phyloP scores from a whole-genome alignment of 2,329 filamentous ascomycete species.

The Clonostachys chloroleuca region DNA sequence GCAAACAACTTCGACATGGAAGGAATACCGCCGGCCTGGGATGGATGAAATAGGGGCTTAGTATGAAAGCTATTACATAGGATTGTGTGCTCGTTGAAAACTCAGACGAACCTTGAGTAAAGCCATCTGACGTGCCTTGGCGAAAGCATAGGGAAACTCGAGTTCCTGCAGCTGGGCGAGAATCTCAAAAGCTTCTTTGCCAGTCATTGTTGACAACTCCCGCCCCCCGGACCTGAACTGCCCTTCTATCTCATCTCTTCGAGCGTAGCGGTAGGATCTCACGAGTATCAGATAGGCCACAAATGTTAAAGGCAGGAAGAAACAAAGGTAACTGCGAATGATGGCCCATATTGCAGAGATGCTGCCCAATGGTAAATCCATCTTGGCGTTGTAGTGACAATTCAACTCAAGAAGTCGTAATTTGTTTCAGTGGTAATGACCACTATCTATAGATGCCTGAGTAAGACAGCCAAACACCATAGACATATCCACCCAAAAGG shows the following conservation, averaged over 20 bases:
- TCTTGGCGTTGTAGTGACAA: too few relatives aligned
- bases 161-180: constrained; percentile 34
- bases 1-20: constrained; percentile 43
- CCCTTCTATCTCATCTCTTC: background rate
- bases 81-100: background rate
- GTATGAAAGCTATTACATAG: background rate
- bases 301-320: too few relatives aligned
- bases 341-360: too few relatives aligned
- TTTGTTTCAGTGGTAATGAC: too few relatives aligned
- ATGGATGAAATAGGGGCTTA: background rate
- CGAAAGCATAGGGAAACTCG: constrained; percentile 50
- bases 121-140: constrained; percentile 51
- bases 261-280: background rate
- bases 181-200: constrained; percentile 23
- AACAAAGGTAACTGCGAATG: too few relatives aligned
- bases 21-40: constrained; percentile 44
- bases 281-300: background rate
- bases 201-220: background rate
- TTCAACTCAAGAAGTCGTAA: too few relatives aligned
- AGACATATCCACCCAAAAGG: too few relatives aligned
- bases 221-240: background rate
- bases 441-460: too few relatives aligned
- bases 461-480: too few relatives aligned
- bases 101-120: constrained; percentile 43
- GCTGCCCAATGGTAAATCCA: too few relatives aligned